A percentile compares a stretch with the other conserved stretches of the same genome.
Conservation (phyloP, 2,329 filamentous ascomycete genomes). For the Trichoderma sp. region DNA sequence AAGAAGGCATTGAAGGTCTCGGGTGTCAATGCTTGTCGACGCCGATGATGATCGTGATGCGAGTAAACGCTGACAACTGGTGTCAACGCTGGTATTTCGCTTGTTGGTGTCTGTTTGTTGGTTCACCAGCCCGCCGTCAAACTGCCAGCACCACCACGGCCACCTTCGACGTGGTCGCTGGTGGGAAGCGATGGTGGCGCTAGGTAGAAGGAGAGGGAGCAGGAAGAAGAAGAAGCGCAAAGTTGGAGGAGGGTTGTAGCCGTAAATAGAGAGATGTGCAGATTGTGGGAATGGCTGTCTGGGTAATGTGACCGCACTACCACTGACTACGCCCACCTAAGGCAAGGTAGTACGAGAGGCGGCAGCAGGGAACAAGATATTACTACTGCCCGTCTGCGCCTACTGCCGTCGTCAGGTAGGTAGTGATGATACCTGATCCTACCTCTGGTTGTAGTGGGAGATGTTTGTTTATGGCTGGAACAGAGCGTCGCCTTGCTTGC, state of each 20-base stretch:
- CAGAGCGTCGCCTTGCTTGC: too few relatives aligned
- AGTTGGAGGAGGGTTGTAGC: neutral
- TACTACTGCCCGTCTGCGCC: too few relatives aligned
- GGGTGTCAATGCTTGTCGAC: neutral
- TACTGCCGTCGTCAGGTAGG: too few relatives aligned
- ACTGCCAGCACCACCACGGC: constrained; percentile 19
- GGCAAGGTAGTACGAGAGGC: too few relatives aligned
- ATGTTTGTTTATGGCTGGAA: too few relatives aligned
- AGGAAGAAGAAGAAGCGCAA: neutral
- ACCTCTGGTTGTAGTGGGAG: too few relatives aligned
- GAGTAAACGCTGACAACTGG: too few relatives aligned
- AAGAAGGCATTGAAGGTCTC: neutral
- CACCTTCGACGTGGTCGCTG: constrained; percentile 10
- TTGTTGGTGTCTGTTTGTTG: constrained; percentile 3
- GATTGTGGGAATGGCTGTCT: neutral
- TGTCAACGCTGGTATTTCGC: constrained; percentile 2
- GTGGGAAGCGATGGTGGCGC: constrained; percentile 1
- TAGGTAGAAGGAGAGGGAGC: neutral
- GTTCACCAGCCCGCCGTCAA: neutral
- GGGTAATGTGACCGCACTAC: too few relatives aligned
- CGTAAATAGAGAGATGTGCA: neutral
- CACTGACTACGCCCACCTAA: too few relatives aligned
- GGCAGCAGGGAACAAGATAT: too few relatives aligned
- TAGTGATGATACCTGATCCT: too few relatives aligned
- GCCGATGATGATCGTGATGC: constrained; percentile 17